phyloP scores from a whole-genome alignment of 2,329 filamentous ascomycete species.

The Ophiocordyceps camponoti-floridani region DNA sequence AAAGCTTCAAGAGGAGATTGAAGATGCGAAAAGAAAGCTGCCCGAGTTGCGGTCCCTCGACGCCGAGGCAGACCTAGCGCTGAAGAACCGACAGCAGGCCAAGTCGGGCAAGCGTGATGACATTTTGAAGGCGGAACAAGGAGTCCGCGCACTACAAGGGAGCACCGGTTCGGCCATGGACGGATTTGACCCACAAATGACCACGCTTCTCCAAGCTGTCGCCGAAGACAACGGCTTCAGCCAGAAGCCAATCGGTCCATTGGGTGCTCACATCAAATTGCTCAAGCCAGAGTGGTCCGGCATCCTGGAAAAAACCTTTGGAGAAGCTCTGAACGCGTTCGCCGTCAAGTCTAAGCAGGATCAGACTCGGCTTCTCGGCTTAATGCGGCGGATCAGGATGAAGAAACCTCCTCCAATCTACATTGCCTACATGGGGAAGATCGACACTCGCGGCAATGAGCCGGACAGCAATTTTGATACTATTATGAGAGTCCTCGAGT shows the following conservation, averaged over 20 bases:
- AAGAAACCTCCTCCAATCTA: constrained; percentile 17
- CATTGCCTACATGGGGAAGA: constrained; percentile 17
- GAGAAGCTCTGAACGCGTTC: constrained; percentile 55
- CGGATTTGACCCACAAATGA: constrained; percentile 46
- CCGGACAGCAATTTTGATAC: constrained; percentile 60
- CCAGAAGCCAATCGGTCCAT: constrained; percentile 61
- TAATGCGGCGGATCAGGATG: constrained; percentile 50
- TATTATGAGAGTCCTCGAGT: constrained; percentile 61
- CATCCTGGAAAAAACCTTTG: constrained; percentile 63
- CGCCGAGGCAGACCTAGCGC: constrained; percentile 12
- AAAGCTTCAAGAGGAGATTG: constrained; percentile 9
- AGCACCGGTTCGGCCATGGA: constrained; percentile 39
- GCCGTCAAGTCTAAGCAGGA: constrained; percentile 66
- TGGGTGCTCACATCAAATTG: constrained; percentile 63
- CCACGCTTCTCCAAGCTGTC: constrained; percentile 49
- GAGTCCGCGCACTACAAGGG: constrained; percentile 31
- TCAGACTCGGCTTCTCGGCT: constrained; percentile 42
- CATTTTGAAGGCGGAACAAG: constrained; percentile 28
- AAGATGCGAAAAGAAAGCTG: constrained; percentile 10
- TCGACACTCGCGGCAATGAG: constrained; percentile 34
- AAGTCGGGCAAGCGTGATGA: constrained; percentile 32
- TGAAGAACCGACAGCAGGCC: constrained; percentile 12
- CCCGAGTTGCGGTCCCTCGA: constrained; percentile 15
- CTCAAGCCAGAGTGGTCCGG: constrained; percentile 67
- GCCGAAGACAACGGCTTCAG: constrained; percentile 50